phyloP scores from a whole-genome alignment of 1,284 basidiomycete genomes.

The Moesziomyces sp. region DNA sequence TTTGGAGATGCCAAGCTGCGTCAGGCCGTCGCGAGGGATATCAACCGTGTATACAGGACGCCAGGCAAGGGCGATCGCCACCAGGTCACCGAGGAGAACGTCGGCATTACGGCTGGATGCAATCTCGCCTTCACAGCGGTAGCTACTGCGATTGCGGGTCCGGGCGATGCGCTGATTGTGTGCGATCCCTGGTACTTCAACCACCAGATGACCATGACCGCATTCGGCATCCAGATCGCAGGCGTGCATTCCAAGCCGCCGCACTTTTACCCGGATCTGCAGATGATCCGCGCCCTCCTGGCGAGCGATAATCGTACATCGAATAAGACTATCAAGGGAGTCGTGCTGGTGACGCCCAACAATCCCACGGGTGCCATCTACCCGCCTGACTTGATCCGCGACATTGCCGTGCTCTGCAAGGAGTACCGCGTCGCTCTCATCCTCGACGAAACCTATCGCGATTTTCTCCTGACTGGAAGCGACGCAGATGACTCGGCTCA shows the following conservation, averaged over 20 bases:
- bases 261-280: slow-evolving; percentile 74
- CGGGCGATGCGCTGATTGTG: slow-evolving; percentile 80
- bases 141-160: slow-evolving; percentile 76
- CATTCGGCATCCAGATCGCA: slow-evolving; percentile 70
- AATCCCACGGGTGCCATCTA: slow-evolving; percentile 83
- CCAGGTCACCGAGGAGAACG: slow-evolving; percentile 54
- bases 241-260: slow-evolving; percentile 73
- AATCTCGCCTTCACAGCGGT: slow-evolving; percentile 78
- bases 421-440: slow-evolving; percentile 77
- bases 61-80: slow-evolving; percentile 68
- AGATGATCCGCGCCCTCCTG: slow-evolving; percentile 72
- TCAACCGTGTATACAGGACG: slow-evolving; percentile 75
- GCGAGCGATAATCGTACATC: slow-evolving; percentile 67
- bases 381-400: slow-evolving; percentile 73
- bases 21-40: slow-evolving; percentile 75
- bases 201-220: slow-evolving; percentile 74
- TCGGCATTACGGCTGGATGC: slow-evolving; percentile 74
- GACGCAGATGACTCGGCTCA: slow-evolving; percentile 8
- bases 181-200: slow-evolving; percentile 76
- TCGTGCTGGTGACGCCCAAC: slow-evolving; percentile 71
- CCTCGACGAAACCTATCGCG: slow-evolving; percentile 76
- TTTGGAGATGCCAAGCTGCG: slow-evolving; percentile 76
- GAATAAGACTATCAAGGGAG: slow-evolving; percentile 75
- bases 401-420: slow-evolving; percentile 76
- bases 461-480: slow-evolving; percentile 74